phyloP scores from a whole-genome alignment of 2,329 filamentous ascomycete species.

The Trichoderma sp. region DNA sequence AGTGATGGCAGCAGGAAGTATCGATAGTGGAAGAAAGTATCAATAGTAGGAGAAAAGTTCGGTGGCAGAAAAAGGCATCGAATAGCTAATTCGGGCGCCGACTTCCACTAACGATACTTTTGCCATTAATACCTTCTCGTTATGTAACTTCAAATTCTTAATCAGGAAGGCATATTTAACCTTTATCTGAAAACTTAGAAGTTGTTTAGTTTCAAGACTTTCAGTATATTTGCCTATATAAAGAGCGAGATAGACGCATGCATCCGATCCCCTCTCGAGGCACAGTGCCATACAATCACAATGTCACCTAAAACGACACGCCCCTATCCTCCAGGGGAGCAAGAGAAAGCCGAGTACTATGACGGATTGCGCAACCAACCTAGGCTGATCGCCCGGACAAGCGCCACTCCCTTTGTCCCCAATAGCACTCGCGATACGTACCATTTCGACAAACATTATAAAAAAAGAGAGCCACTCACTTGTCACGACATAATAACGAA shows the following conservation, averaged over 20 bases:
- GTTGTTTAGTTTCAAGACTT: not conserved
- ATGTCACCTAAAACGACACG: not conserved
- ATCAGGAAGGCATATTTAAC: not conserved
- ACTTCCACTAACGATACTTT: not conserved
- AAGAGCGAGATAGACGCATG: not conserved
- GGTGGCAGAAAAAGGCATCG: no score
- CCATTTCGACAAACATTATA: not conserved
- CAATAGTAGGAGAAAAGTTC: no score
- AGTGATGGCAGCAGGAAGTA: no score
- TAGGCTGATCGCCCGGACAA: not conserved
- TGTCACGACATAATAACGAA: not conserved
- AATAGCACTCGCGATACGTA: not conserved
- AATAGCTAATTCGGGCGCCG: not conserved
- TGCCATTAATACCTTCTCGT: not conserved
- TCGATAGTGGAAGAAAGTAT: no score
- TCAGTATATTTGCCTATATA: not conserved
- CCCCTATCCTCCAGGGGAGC: not conserved
- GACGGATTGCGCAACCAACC: not conserved
- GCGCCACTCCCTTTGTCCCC: not conserved
- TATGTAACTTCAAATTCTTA: not conserved
- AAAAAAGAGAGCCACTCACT: not conserved
- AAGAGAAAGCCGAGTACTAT: not conserved
- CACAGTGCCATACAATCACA: not conserved
- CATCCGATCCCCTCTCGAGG: not conserved
- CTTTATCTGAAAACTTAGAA: not conserved